Evolutionary conservation across 441 rosid genomes (phyloP), one percentile per base, ranked within the genome.

Genomic region (Kokia cookei): DNA sequence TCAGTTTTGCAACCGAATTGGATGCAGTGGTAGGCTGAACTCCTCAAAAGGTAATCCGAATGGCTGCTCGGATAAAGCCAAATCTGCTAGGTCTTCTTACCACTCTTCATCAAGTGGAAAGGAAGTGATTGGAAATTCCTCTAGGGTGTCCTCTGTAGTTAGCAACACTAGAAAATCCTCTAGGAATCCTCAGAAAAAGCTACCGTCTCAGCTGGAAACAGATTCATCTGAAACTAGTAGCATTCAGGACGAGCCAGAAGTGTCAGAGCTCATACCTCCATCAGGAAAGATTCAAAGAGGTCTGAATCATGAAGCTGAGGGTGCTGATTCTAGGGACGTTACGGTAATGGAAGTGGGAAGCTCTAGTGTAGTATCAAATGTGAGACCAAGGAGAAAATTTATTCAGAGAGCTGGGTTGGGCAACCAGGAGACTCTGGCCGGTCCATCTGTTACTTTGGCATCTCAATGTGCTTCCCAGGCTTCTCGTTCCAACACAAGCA

Each of bases 201-300:
- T 47, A 0, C 45, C 86, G 73, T 80, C 85, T 76, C 91, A 79
- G 64, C 78, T 80, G 54, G 84, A 83, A 63, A 75, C 79, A 13
- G 94, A 86, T 85, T 89, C 96, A 24, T 89, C 92, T 35, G 97
- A 96, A 79, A 86, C 83, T 69, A 79, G 88, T 75, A 84, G 89
- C 72, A 78, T 81, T 45, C 86, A 78, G 47, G 97, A 87, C 11
- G 93, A 88, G 73, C 74, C 71, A 51, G 90, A 86, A 81, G 78
- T 80, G 75, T 65, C 85, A 5, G 87, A 81, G 75, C 75, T 78
- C 69, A 51, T 74, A 53, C 63, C 76, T 8, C 73, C 86, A 12
- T 60, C 80, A 26, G 87, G 85, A 84, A 86, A 85, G 76, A 80
- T 86, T 74, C 81, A 84, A 71, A 78, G 78, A 76, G 87, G 82